Evolutionary conservation across 768 basidiomycete species (phyloP).

Genomic region (Flagelloscypha sp.): DNA sequence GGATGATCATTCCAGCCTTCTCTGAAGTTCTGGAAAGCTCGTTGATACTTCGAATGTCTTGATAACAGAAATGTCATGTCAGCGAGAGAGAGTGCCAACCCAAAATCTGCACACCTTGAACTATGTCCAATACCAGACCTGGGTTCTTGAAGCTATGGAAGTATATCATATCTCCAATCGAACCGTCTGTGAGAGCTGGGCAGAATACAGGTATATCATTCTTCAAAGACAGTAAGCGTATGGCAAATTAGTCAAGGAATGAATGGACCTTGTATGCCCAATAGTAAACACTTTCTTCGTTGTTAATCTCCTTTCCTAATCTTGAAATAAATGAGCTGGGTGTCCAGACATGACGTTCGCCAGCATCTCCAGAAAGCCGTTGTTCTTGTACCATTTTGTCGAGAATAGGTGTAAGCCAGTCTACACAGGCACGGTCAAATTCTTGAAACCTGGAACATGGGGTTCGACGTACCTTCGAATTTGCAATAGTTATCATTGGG

Average conservation of each 20-base stretch:
- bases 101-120: too few relatives aligned
- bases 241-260: constrained; percentile 9
- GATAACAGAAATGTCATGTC: too few relatives aligned
- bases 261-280: constrained; percentile 95
- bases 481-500: constrained; percentile 99
- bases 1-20: constrained; percentile 96
- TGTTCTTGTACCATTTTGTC: constrained; percentile 89
- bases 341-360: constrained; percentile 78
- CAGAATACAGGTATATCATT: constrained; percentile 99
- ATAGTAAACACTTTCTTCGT: constrained; percentile 97
- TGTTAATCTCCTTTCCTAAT: constrained; percentile 94
- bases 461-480: too few relatives aligned
- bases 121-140: constrained; percentile 85
- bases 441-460: too few relatives aligned
- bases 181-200: constrained; percentile 95
- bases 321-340: constrained; percentile 91
- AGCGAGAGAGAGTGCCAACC: too few relatives aligned
- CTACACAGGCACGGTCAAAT: too few relatives aligned
- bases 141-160: constrained; percentile 92
- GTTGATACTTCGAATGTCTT: constrained; percentile 88
- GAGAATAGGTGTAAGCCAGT: constrained; percentile 95
- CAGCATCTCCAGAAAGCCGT: constrained; percentile 46
- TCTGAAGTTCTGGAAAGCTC: constrained; percentile 79
- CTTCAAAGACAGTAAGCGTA: constrained; percentile 43
- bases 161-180: constrained; percentile 98